phyloP scores from a whole-genome alignment of 495 filamentous ascomycete species.

The Alectoria sarmentosa region DNA sequence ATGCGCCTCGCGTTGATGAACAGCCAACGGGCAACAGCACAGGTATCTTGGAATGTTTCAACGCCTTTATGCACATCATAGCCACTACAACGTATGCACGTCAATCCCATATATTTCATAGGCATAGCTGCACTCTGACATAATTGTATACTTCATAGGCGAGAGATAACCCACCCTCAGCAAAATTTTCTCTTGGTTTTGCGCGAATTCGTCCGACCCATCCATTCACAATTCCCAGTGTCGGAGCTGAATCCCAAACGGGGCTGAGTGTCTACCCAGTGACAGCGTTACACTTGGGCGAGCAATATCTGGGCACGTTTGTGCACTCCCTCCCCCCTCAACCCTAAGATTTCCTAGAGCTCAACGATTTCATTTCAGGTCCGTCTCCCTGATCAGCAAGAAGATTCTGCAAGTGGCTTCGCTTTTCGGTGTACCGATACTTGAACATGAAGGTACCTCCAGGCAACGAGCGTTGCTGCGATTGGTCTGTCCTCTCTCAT shows the following conservation, averaged over 20 bases:
- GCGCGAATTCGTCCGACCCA: too few species aligned
- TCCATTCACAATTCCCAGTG: neutral
- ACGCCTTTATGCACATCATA: neutral
- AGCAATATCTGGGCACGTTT: neutral
- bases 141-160: too few species aligned
- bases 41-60: too few species aligned
- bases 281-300: neutral
- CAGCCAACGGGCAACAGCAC: too few species aligned
- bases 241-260: neutral
- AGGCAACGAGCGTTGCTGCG: neutral
- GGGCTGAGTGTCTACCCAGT: neutral
- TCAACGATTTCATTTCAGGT: neutral
- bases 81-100: too few species aligned
- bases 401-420: neutral
- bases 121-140: too few species aligned
- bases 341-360: neutral
- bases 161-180: too few species aligned
- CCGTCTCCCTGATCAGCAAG: neutral
- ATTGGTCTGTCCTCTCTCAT: neutral
- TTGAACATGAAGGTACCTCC: neutral
- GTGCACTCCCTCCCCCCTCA: neutral
- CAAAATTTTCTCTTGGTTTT: too few species aligned
- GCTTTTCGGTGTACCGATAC: neutral
- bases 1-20: neutral
- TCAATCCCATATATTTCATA: too few species aligned